Conservation (phyloP, 2,329 filamentous ascomycete genomes). For the Scedosporium boydii region DNA sequence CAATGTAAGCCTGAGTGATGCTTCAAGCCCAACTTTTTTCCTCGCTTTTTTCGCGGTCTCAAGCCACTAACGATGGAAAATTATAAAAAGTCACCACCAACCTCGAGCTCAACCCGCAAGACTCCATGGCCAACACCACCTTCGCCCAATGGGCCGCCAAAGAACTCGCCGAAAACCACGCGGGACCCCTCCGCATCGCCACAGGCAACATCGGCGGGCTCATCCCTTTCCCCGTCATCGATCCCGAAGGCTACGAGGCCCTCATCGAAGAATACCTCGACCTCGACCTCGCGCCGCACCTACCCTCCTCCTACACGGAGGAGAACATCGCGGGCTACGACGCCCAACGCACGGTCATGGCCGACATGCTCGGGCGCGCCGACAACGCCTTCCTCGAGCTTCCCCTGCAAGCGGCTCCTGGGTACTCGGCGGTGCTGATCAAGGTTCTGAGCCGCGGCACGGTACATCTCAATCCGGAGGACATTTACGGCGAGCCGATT, state of each 20-base stretch:
- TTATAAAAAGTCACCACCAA: background rate
- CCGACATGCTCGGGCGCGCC: conserved; percentile 32
- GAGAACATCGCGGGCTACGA: conserved; percentile 21
- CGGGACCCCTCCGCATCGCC: conserved; percentile 13
- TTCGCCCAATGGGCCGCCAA: conserved; percentile 11
- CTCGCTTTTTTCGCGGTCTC: background rate
- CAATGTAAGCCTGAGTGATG: background rate
- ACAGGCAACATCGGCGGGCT: conserved; percentile 15
- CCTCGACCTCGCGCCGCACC: conserved; percentile 7
- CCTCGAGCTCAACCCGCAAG: conserved; percentile 15
- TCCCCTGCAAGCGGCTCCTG: conserved; percentile 5
- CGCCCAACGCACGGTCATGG: conserved; percentile 36
- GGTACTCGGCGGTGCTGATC: conserved; percentile 9
- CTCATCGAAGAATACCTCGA: conserved; percentile 9
- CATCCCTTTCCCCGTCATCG: conserved; percentile 10
- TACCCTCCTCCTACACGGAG: conserved; percentile 8
- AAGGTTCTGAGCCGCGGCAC: conserved; percentile 24
- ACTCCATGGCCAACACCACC: conserved; percentile 18
- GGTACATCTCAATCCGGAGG: conserved; percentile 36
- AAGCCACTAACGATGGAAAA: background rate
- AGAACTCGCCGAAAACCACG: conserved; percentile 11
- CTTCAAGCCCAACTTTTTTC: too few relatives aligned
- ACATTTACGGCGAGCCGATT: conserved; percentile 41
- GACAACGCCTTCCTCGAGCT: conserved; percentile 14
- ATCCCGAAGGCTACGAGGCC: conserved; percentile 9